Evolutionary conservation across 1,284 basidiomycete genomes (phyloP), one percentile per base, ranked within the genome.

Genomic region (Tilletia walkeri): DNA sequence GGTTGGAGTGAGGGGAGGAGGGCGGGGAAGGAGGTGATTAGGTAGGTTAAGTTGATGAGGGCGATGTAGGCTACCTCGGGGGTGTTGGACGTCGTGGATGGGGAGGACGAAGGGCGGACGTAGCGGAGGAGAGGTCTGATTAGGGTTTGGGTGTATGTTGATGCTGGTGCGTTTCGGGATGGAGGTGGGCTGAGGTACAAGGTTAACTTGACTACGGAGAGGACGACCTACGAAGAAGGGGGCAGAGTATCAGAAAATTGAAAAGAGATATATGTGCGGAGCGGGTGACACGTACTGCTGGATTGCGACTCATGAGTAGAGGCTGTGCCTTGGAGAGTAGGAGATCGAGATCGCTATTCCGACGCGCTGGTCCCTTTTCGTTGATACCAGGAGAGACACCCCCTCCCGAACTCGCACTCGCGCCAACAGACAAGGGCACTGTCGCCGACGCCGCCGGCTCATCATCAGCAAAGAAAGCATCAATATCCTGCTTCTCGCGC

Each of bases 321-420:
- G 68, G 68, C 20, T 75, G 69, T 1, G 75, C 66, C n/a, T 78
- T 77, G 63, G 45, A 56, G 10, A 81, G 70, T 3, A 83, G 75
- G 9, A 82, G 68, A 34, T 75, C 69, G 1, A 82, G 78, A 65
- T 83, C 82, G 0, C 69, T 63, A 14, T 83, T 80, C 12, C 80
- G 65, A 4, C 73, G 66, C 16, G 70, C 70, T 2, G 59, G 53
- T n/a, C 41, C 30, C 1, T 67, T 56, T 10, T 45, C 30, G 39
- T 20, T 20, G 56, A 38, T 0, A 54, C 20, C 59, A 4, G 18
- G 16, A 1, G 34, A 38, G 2, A 39, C 56, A 45, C 24, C 2
- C 59, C n/a, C 30, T 24, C 14, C 24, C 24, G 24, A 30, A 30
- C 24, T 30, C 24, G 24, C 24, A 30, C 24, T 30, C 36, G 3